phyloP scores from a whole-genome alignment of 2,329 filamentous ascomycete species.

The Hirsutella minnesotensis region DNA sequence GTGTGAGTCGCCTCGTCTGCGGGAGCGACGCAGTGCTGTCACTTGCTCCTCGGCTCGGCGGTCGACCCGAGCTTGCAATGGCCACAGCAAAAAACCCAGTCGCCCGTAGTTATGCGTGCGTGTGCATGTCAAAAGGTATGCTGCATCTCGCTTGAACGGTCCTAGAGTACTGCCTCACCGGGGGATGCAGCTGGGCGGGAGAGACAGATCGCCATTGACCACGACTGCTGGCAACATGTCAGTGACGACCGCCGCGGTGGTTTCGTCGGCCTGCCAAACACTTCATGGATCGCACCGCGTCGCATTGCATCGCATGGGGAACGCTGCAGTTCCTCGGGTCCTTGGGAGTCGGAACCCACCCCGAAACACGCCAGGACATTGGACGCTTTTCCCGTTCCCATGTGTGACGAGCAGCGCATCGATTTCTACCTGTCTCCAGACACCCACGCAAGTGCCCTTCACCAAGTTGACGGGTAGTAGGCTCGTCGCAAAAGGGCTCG shows the following conservation, averaged over 20 bases:
- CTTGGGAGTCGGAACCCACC: slow-evolving; percentile 2
- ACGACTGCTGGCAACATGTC: not conserved
- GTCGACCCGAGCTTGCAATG: no score
- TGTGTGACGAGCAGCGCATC: not conserved
- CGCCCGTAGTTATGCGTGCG: not conserved
- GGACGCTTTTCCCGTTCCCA: not conserved
- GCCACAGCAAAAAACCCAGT: no score
- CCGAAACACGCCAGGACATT: not conserved
- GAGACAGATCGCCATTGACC: slow-evolving; percentile 5
- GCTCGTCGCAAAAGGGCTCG: no score
- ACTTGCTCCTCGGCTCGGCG: no score
- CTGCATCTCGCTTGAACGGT: slow-evolving; percentile 6
- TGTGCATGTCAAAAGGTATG: slow-evolving; percentile 1
- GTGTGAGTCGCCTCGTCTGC: no score
- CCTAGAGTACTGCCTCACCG: not conserved
- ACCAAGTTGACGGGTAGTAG: no score
- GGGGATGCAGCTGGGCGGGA: slow-evolving; percentile 4
- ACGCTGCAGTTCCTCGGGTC: slow-evolving; percentile 2
- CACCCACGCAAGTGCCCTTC: not conserved
- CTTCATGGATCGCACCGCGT: slow-evolving; percentile 2
- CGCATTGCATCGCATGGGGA: slow-evolving; percentile 5
- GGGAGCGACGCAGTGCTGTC: no score
- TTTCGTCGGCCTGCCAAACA: not conserved
- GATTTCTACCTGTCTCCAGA: not conserved
- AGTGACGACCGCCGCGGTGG: not conserved